A percentile compares a stretch with the other conserved stretches of the same genome.
Evolutionary conservation across 495 filamentous ascomycete genomes (phyloP).

Genomic region (Neurospora sp.): DNA sequence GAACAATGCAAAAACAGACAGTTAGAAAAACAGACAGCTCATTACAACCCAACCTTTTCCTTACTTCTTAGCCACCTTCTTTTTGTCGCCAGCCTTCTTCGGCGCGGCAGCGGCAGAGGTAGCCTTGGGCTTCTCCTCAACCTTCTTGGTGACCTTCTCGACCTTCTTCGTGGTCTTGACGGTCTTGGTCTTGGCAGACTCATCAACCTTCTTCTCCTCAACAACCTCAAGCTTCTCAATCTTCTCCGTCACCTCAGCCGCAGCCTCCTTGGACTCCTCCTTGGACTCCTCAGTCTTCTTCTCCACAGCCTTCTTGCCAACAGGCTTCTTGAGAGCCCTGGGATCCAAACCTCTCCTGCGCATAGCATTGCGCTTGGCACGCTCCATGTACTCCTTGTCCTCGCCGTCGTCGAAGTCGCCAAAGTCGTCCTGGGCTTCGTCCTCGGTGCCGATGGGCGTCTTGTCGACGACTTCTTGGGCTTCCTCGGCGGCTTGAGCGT

Average conservation of each 20-base stretch:
- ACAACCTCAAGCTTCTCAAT: constrained; percentile 13
- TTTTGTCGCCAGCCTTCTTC: constrained; percentile 6
- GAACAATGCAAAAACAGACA: neutral
- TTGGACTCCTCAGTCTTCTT: constrained; percentile 9
- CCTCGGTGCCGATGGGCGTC: constrained; percentile 38
- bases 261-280: constrained; percentile 13
- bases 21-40: neutral
- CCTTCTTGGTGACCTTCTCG: constrained; percentile 1
- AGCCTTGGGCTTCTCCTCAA: neutral
- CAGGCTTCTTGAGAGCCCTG: constrained; percentile 28
- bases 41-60: neutral
- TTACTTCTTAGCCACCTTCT: constrained; percentile 1
- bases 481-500: constrained; percentile 12
- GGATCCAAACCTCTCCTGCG: constrained; percentile 45
- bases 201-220: constrained; percentile 10
- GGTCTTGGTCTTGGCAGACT: neutral
- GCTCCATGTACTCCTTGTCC: constrained; percentile 65
- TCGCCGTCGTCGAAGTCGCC: constrained; percentile 88
- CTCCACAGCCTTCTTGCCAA: constrained; percentile 13
- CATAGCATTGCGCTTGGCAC: constrained; percentile 55
- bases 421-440: constrained; percentile 37
- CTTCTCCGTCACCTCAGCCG: constrained; percentile 10
- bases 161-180: neutral
- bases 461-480: constrained; percentile 36
- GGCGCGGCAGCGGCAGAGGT: constrained; percentile 4